Evolutionary conservation across 2,329 filamentous ascomycete species (phyloP).

Genomic region (Pseudogymnoascus sp.): DNA sequence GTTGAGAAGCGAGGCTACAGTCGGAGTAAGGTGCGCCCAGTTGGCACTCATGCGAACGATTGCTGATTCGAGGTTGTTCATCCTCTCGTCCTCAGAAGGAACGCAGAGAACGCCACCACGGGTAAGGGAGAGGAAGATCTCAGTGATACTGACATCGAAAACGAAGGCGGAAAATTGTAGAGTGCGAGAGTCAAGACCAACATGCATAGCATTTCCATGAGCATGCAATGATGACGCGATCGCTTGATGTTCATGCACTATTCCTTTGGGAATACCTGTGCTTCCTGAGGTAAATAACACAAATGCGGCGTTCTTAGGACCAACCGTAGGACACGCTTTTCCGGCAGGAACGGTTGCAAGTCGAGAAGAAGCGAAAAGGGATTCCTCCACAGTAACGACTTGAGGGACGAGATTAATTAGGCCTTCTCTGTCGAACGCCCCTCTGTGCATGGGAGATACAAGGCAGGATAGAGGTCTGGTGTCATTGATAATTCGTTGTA

Average conservation of each 20-base stretch:
- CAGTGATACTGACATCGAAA: conserved; percentile 18
- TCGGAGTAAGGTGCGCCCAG: conserved; percentile 18
- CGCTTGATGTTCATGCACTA: conserved; percentile 16
- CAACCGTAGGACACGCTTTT: background rate
- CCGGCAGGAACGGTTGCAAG: background rate
- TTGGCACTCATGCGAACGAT: conserved; percentile 17
- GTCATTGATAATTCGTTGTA: background rate
- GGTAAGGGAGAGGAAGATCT: conserved; percentile 19
- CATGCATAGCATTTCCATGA: background rate
- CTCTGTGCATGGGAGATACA: background rate
- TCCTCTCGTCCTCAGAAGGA: conserved; percentile 16
- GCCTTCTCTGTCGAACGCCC: background rate
- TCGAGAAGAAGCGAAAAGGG: background rate
- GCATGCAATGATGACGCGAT: conserved; percentile 11
- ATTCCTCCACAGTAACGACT: background rate
- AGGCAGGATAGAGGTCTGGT: background rate
- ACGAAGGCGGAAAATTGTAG: conserved; percentile 20
- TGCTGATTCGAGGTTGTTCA: conserved; percentile 16
- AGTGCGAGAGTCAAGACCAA: conserved; percentile 10
- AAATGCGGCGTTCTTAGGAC: conserved; percentile 13
- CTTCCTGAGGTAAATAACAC: conserved; percentile 19
- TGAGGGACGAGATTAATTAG: background rate
- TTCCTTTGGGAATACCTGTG: conserved; percentile 22
- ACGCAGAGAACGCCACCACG: conserved; percentile 20
- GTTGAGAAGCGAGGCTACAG: conserved; percentile 14